Evolutionary conservation across 306 rosid species (phyloP), one percentile per base, ranked within the genome.

Genomic region (Psophocarpus tetragonolobus): DNA sequence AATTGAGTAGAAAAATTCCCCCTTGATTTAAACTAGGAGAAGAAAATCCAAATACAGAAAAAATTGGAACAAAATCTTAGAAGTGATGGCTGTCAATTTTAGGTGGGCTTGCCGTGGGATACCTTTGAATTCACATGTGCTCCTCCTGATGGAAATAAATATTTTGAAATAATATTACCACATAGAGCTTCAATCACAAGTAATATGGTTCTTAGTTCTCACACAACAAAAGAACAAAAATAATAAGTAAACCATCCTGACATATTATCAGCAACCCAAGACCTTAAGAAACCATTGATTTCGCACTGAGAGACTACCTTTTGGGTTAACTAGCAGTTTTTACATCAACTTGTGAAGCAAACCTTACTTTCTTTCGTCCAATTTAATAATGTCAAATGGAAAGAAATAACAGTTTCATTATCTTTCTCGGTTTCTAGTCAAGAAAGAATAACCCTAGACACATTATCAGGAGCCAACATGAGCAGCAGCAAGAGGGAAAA

Each of bases 91-190:
- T 51, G 30, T 61, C 68, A 58, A 21, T 65, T 80, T 29, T 70
- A 13, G 26, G 74, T 14, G 36, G 76, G 54, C 67, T 75, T 36
- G 77, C 38, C 21, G 8, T 45, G 65, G 35, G 61, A 74, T 15
- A 58, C 36, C 72, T 44, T 41, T 58, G 66, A 74, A 58, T 45
- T 54, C 57, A 62, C 36, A 60, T 47, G 73, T 60, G 60, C 68
- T 75, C 42, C 62, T 60, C 82, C 78, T 69, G 74, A 13, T 67
- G 42, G 54, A 54, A 54, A 82, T 17, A 81, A 60, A 81, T 32
- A 18, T 20, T 82, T 79, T 67, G 88, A 74, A 24, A 23, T 32
- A 54, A 18, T 27, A 36, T 60, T 35, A 63, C 42, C 62, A 30
- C 4, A 58, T 1, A 68, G 36, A 6, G 62, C 30, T 54, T 70